These are phyloP conservation scores for Phellopilus nigrolimitatus DNA, from an alignment of 1,284 basidiomycete genomes.

Conservation along the genomic window DNA sequence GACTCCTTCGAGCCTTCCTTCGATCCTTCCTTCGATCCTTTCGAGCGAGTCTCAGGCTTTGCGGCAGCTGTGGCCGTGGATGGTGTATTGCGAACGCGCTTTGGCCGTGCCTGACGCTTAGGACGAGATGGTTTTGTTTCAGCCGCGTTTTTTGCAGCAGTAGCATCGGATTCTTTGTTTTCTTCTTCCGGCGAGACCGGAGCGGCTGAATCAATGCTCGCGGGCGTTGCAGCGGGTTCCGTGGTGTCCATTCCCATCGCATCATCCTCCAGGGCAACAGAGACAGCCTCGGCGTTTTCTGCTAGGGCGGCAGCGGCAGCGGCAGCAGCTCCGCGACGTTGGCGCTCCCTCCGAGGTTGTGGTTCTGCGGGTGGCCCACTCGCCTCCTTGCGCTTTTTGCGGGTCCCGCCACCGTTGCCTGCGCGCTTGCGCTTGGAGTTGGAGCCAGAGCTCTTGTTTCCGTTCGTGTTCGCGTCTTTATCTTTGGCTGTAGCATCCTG, in stretches of 20 bases:
- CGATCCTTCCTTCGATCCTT: constrained; percentile 5
- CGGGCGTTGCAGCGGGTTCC: constrained; percentile 5
- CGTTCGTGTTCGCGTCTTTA: constrained; percentile 1
- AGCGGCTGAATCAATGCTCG: constrained; percentile 8
- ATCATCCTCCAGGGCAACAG: constrained; percentile 14
- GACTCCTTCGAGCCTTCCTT: constrained; percentile 1
- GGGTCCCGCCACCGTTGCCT: constrained; percentile 4
- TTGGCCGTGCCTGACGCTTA: constrained; percentile 13
- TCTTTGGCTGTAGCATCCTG: background rate
- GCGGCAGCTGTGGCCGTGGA: background rate
- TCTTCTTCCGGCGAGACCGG: constrained; percentile 6
- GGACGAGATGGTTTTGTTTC: constrained; percentile 9
- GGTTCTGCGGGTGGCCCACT: background rate
- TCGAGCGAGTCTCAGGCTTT: background rate
- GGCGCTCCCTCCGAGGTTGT: constrained; percentile 15
- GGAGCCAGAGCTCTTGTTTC: constrained; percentile 2
- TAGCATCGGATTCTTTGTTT: constrained; percentile 5
- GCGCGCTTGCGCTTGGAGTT: constrained; percentile 15
- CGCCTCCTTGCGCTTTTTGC: constrained; percentile 20
- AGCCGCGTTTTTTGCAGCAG: background rate
- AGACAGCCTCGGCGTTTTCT: constrained; percentile 15
- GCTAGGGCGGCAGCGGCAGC: constrained; percentile 18
- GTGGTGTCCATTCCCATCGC: background rate
- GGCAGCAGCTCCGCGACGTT: constrained; percentile 17
- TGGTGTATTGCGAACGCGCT: constrained; percentile 10